These are phyloP conservation scores for Astrephomene gubernaculifera DNA, from an alignment of 139 green algal species.

Conservation along the genomic window DNA sequence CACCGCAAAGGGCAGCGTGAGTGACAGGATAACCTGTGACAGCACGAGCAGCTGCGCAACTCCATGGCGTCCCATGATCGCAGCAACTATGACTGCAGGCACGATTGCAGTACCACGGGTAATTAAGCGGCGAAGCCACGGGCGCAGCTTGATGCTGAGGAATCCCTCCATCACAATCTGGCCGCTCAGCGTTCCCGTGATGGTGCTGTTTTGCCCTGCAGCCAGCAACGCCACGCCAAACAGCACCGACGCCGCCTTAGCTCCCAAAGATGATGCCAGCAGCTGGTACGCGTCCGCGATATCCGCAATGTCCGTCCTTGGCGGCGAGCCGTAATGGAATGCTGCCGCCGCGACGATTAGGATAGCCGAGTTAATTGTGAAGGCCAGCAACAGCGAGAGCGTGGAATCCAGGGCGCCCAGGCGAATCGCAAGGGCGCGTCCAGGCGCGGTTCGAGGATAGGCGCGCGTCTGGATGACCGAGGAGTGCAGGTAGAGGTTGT, in stretches of 20 bases:
- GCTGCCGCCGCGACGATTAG: conserved; percentile 71
- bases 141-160: conserved; percentile 57
- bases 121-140: conserved; percentile 60
- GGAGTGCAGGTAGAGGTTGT: conserved; percentile 78
- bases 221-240: conserved; percentile 66
- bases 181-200: conserved; percentile 62
- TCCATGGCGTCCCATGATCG: conserved; percentile 60
- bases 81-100: conserved; percentile 71
- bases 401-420: conserved; percentile 68
- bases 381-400: conserved; percentile 68
- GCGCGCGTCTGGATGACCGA: conserved; percentile 70
- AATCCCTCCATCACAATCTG: conserved; percentile 79
- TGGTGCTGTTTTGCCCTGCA: conserved; percentile 68
- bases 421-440: conserved; percentile 60
- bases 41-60: conserved; percentile 68
- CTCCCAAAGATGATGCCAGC: conserved; percentile 60
- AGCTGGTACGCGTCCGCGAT: conserved; percentile 68
- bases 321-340: conserved; percentile 60
- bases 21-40: conserved; percentile 72
- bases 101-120: conserved; percentile 66
- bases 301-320: conserved; percentile 34
- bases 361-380: conserved; percentile 79
- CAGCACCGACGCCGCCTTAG: conserved; percentile 61
- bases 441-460: conserved; percentile 57
- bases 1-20: conserved; percentile 73